Conservation (phyloP, 2,329 filamentous ascomycete species). For the Zymoseptoria crescenta region DNA sequence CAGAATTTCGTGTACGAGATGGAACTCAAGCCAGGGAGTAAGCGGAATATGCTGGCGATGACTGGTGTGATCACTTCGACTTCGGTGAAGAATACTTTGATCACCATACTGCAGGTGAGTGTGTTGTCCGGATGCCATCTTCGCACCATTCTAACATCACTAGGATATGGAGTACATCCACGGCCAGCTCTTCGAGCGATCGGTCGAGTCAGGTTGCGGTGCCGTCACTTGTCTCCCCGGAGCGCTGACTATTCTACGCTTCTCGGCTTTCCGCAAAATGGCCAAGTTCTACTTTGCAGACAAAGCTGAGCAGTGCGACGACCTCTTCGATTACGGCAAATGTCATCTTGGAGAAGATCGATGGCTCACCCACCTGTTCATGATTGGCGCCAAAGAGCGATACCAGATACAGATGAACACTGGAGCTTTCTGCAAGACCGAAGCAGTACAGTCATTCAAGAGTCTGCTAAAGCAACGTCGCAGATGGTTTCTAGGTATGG, state of each 20-base stretch:
- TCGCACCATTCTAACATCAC: not conserved
- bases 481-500: conserved; percentile 69
- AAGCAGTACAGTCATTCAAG: conserved; percentile 81
- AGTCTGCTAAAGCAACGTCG: conserved; percentile 89
- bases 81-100: conserved; percentile 76
- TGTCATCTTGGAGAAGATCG: conserved; percentile 91
- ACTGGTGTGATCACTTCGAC: conserved; percentile 95
- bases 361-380: conserved; percentile 96
- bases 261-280: conserved; percentile 94
- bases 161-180: conserved; percentile 94
- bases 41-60: conserved; percentile 91
- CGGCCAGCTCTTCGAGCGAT: conserved; percentile 90
- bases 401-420: conserved; percentile 98
- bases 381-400: conserved; percentile 88
- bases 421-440: conserved; percentile 95
- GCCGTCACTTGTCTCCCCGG: conserved; percentile 92
- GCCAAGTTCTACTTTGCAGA: conserved; percentile 98
- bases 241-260: conserved; percentile 89
- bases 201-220: conserved; percentile 88
- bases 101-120: conserved; percentile 70
- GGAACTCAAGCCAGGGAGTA: conserved; percentile 90
- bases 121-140: not conserved
- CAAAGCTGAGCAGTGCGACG: conserved; percentile 89
- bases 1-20: conserved; percentile 99
- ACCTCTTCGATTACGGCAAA: conserved; percentile 94